Percentiles rank a stretch among this genome's conserved stretches.
These are phyloP conservation scores for Aspergillus viridinutans DNA, from an alignment of 2,329 filamentous ascomycete genomes.

Conservation along the genomic window DNA sequence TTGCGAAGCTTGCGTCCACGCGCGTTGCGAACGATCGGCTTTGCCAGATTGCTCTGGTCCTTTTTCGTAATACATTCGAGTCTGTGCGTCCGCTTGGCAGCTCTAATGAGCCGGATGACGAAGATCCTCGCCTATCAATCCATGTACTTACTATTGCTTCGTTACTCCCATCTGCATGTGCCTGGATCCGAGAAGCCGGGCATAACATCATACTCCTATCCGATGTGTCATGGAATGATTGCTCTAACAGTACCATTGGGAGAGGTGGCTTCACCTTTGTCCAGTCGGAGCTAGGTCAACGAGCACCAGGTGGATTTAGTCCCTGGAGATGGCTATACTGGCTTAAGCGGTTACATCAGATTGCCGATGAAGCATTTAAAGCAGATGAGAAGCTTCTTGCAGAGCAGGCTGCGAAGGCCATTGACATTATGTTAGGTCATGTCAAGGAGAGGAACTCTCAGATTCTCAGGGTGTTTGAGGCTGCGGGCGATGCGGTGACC, in stretches of 20 bases:
- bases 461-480: slow-evolving; percentile 8
- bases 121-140: slow-evolving; percentile 7
- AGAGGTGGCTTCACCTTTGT: slow-evolving; percentile 15
- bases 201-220: slow-evolving; percentile 18
- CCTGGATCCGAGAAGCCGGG: slow-evolving; percentile 16
- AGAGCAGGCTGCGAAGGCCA: slow-evolving; percentile 16
- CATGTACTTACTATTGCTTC: slow-evolving; percentile 9
- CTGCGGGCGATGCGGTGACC: background rate
- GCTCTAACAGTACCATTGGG: slow-evolving; percentile 11
- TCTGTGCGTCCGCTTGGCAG: slow-evolving; percentile 7
- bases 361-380: slow-evolving; percentile 15
- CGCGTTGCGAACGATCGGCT: slow-evolving; percentile 17
- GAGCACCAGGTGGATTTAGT: slow-evolving; percentile 18
- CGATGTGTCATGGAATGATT: slow-evolving; percentile 18
- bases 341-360: slow-evolving; percentile 23
- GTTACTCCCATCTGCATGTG: slow-evolving; percentile 14
- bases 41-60: slow-evolving; percentile 16
- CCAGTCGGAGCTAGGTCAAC: slow-evolving; percentile 20
- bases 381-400: slow-evolving; percentile 15
- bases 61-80: slow-evolving; percentile 19
- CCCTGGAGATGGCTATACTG: slow-evolving; percentile 26
- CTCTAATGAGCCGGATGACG: slow-evolving; percentile 12
- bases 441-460: slow-evolving; percentile 15
- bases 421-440: slow-evolving; percentile 15
- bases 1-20: slow-evolving; percentile 22